A percentile compares a stretch with the other conserved stretches of the same genome.
These are phyloP conservation scores for Vitis cinerea DNA, from an alignment of 164 flowering plant species.

Conservation along the genomic window DNA sequence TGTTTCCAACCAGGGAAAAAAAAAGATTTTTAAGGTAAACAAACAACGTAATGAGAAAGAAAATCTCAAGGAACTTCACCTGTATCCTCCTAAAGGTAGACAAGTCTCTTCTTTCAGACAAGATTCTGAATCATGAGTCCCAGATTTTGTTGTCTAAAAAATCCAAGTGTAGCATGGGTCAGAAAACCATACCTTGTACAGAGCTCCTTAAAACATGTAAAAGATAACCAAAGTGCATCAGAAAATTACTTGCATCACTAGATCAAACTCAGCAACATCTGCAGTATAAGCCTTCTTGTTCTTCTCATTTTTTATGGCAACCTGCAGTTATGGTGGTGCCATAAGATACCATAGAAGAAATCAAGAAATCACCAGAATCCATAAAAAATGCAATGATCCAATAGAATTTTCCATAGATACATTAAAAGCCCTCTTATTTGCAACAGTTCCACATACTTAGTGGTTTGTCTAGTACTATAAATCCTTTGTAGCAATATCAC, in stretches of 20 bases:
- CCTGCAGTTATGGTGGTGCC: conserved; percentile 34
- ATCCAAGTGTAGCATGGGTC: neutral
- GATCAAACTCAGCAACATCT: conserved; percentile 81
- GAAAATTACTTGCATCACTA: conserved; percentile 83
- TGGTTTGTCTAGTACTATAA: too few species aligned
- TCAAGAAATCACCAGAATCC: neutral
- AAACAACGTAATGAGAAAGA: neutral
- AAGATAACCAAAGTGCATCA: neutral
- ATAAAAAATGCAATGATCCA: neutral
- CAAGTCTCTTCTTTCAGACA: conserved; percentile 82
- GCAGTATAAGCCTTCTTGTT: conserved; percentile 33
- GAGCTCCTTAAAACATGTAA: neutral
- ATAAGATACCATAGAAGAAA: too few species aligned
- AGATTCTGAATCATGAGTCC: conserved; percentile 83
- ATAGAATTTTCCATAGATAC: neutral
- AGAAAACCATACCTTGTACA: neutral
- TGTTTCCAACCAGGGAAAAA: neutral
- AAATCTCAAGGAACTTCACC: conserved; percentile 46
- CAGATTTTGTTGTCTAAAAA: conserved; percentile 77
- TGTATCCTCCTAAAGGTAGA: conserved; percentile 96
- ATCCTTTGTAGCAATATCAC: too few species aligned
- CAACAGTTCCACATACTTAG: too few species aligned
- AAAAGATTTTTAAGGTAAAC: neutral
- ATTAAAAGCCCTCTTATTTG: too few species aligned
- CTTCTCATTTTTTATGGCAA: conserved; percentile 49